Percentiles rank a stretch among this genome's conserved stretches.
Conservation (phyloP, 129 eudicot genomes). For the Smallanthus sonchifolius region DNA sequence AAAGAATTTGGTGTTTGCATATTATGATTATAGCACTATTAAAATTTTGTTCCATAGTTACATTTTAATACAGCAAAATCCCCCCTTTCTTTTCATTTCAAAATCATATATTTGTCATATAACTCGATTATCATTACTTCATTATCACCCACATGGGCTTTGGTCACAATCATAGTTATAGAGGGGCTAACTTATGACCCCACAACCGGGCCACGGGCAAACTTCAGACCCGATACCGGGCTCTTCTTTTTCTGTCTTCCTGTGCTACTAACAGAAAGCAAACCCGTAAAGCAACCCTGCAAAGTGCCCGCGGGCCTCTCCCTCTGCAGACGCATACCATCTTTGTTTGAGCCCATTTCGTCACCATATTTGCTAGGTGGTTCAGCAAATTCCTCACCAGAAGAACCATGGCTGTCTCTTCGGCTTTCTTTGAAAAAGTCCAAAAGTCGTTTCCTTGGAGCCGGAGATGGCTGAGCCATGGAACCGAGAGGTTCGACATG, state of each 20-base stretch:
- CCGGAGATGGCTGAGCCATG: conserved; percentile 11
- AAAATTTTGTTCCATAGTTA: no score
- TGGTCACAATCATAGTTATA: not conserved
- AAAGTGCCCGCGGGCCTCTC: conserved; percentile 14
- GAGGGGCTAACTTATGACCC: not conserved
- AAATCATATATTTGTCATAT: not conserved
- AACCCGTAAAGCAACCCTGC: conserved; percentile 38
- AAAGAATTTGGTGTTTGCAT: no score
- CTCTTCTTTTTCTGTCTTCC: conserved; percentile 44
- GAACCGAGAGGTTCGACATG: not conserved
- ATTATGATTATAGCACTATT: no score
- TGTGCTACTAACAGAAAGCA: conserved; percentile 37
- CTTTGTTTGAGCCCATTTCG: conserved; percentile 9
- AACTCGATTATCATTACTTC: not conserved
- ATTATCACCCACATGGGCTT: not conserved
- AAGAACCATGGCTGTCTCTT: conserved; percentile 14
- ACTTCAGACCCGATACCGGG: conserved; percentile 2
- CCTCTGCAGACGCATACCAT: not conserved
- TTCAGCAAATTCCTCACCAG: not conserved
- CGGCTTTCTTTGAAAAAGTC: conserved; percentile 55
- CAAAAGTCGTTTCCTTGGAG: conserved; percentile 51
- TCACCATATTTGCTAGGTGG: conserved; percentile 15
- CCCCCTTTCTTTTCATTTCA: not conserved
- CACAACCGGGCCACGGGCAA: conserved; percentile 1
- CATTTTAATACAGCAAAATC: not conserved